Evolutionary conservation across 2,329 filamentous ascomycete genomes (phyloP).

Genomic region (Cyphellophora attinorum): DNA sequence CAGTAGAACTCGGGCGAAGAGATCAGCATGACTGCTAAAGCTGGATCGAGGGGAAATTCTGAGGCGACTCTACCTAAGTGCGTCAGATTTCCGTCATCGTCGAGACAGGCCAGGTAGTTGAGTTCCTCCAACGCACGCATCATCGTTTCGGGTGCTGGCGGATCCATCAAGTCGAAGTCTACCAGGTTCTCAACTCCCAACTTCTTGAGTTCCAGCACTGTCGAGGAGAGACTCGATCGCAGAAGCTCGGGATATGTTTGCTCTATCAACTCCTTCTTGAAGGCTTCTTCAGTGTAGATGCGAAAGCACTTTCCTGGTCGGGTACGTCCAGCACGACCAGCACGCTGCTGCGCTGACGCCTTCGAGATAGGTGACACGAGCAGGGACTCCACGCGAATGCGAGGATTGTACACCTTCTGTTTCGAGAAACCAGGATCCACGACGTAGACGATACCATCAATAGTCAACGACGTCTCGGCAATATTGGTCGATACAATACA

Average conservation of each 20-base stretch:
- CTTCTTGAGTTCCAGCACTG: slow-evolving; percentile 94
- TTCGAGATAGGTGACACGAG: slow-evolving; percentile 98
- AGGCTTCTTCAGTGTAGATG: slow-evolving; percentile 87
- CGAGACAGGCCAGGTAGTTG: slow-evolving; percentile 91
- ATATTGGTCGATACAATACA: slow-evolving; percentile 95
- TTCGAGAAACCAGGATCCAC: slow-evolving; percentile 99
- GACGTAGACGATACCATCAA: slow-evolving; percentile 97
- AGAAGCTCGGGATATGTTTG: slow-evolving; percentile 95
- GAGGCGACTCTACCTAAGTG: slow-evolving; percentile 77
- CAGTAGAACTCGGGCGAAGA: slow-evolving; percentile 97
- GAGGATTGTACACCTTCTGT: slow-evolving; percentile 97
- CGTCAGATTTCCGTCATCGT: slow-evolving; percentile 92
- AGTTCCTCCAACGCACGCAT: slow-evolving; percentile 97
- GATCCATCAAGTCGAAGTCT: slow-evolving; percentile 98
- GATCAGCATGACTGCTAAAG: slow-evolving; percentile 94
- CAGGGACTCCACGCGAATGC: slow-evolving; percentile 90
- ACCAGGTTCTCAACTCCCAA: slow-evolving; percentile 91
- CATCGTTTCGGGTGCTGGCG: slow-evolving; percentile 91
- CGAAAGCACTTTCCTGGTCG: slow-evolving; percentile 97
- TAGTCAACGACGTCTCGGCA: slow-evolving; percentile 92
- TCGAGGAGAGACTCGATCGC: slow-evolving; percentile 87
- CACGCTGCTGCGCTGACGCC: slow-evolving; percentile 90
- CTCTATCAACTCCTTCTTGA: slow-evolving; percentile 96
- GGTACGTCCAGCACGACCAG: slow-evolving; percentile 98
- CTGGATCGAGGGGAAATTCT: slow-evolving; percentile 89